A percentile compares a stretch with the other conserved stretches of the same genome.
These are phyloP conservation scores for Violaceomyces palustris DNA, from an alignment of 1,284 basidiomycete species.

Conservation along the genomic window DNA sequence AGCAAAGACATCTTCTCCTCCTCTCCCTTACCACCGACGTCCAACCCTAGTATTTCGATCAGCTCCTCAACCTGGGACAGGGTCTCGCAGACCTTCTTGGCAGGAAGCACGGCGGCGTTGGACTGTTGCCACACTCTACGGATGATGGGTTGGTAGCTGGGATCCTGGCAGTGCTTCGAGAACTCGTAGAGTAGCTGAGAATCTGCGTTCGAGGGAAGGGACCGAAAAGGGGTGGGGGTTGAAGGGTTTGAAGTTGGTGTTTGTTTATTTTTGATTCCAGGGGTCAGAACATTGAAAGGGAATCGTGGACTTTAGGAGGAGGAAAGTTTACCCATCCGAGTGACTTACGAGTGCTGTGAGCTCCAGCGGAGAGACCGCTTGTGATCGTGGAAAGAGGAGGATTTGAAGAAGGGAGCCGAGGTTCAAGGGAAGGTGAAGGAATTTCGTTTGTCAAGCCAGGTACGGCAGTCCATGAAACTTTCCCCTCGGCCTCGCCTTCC, in stretches of 20 bases:
- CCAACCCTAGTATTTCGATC: conserved; percentile 3
- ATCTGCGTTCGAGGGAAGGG: conserved; percentile 28
- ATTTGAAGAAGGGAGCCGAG: no score
- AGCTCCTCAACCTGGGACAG: conserved; percentile 21
- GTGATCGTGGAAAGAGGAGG: no score
- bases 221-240: no score
- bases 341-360: conserved; percentile 46
- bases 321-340: no score
- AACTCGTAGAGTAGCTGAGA: conserved; percentile 50
- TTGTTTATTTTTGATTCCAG: no score
- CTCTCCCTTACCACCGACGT: conserved; percentile 1
- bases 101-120: conserved; percentile 23
- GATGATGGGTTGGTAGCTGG: conserved; percentile 17
- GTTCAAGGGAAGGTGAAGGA: no score
- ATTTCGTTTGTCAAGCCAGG: no score
- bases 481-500: no score
- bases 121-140: conserved; percentile 20
- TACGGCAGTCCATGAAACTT: no score
- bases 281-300: no score
- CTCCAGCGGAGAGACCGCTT: conserved; percentile 50
- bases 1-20: conserved; percentile 12
- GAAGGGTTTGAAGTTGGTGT: no score
- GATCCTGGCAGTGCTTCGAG: conserved; percentile 4
- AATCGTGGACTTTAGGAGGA: no score
- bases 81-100: conserved; percentile 18